Percentiles rank a stretch among this genome's conserved stretches.
Conservation (phyloP, 495 filamentous ascomycete genomes). For the Penicillium psychrofluorescens region DNA sequence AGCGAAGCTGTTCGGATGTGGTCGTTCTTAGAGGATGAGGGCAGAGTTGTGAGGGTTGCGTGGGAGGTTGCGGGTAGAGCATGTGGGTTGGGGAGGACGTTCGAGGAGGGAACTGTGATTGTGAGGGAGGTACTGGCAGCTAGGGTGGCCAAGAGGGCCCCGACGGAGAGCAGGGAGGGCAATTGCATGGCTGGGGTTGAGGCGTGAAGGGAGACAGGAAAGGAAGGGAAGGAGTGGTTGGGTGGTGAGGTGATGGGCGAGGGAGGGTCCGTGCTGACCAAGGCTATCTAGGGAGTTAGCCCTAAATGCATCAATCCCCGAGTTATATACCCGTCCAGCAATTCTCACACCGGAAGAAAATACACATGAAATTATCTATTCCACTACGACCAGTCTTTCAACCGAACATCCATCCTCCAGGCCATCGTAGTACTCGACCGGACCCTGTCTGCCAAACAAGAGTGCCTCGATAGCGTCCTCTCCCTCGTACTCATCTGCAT, state of each 20-base stretch:
- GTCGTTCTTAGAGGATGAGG: constrained; percentile 33
- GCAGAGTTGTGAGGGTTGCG: constrained; percentile 67
- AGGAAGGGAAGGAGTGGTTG: no score
- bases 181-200: not conserved
- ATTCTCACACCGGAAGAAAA: not conserved
- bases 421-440: constrained; percentile 11
- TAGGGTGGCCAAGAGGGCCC: constrained; percentile 3
- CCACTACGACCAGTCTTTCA: not conserved
- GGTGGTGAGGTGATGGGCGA: no score
- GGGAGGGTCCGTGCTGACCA: no score
- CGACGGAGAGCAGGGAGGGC: constrained; percentile 1
- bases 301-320: no score
- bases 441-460: constrained; percentile 3
- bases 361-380: not conserved
- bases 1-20: constrained; percentile 57
- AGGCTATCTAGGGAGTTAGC: no score
- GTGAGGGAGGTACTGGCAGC: constrained; percentile 21
- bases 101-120: constrained; percentile 42
- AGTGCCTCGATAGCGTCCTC: constrained; percentile 28
- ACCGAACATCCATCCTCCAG: not conserved
- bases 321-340: not conserved
- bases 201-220: no score
- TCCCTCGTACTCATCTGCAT: constrained; percentile 24
- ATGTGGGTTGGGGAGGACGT: constrained; percentile 31
- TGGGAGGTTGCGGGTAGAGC: constrained; percentile 40